Conservation (phyloP, 2,329 filamentous ascomycete species). For the Penicillium decumbens region DNA sequence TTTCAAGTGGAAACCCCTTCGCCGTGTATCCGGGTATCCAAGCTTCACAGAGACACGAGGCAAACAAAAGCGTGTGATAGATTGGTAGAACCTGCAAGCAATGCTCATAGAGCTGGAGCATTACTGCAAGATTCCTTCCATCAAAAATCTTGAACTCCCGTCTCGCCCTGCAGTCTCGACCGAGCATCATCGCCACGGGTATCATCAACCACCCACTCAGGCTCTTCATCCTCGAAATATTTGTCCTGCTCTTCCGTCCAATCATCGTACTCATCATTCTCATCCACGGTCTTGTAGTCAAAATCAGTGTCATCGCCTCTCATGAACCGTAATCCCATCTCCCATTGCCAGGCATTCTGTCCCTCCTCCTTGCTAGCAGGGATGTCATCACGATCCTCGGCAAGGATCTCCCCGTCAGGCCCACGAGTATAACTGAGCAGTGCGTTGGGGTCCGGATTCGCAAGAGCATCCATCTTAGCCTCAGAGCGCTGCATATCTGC, state of each 20-base stretch:
- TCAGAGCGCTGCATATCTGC: conserved; percentile 73
- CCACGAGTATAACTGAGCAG: conserved; percentile 50
- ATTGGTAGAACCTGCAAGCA: background rate
- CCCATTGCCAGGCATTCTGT: conserved; percentile 62
- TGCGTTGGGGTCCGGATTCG: conserved; percentile 49
- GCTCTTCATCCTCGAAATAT: conserved; percentile 77
- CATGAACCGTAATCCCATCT: conserved; percentile 70
- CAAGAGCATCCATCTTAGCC: conserved; percentile 63
- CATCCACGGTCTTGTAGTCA: conserved; percentile 67
- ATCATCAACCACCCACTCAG: conserved; percentile 56
- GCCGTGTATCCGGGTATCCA: background rate
- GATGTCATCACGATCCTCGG: conserved; percentile 55
- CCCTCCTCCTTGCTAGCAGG: conserved; percentile 62
- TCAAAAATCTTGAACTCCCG: conserved; percentile 68
- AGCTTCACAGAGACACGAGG: background rate
- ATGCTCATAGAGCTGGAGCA: background rate
- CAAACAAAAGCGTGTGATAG: background rate
- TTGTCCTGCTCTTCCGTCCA: conserved; percentile 62
- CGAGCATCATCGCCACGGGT: conserved; percentile 33
- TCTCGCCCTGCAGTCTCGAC: conserved; percentile 52
- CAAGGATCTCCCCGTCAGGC: conserved; percentile 53
- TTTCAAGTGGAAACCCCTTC: background rate
- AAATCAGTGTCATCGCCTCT: conserved; percentile 72
- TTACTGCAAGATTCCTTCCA: background rate
- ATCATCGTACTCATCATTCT: conserved; percentile 67